Conservation (phyloP, 2,329 filamentous ascomycete species). For the Curvularia verruculosa region DNA sequence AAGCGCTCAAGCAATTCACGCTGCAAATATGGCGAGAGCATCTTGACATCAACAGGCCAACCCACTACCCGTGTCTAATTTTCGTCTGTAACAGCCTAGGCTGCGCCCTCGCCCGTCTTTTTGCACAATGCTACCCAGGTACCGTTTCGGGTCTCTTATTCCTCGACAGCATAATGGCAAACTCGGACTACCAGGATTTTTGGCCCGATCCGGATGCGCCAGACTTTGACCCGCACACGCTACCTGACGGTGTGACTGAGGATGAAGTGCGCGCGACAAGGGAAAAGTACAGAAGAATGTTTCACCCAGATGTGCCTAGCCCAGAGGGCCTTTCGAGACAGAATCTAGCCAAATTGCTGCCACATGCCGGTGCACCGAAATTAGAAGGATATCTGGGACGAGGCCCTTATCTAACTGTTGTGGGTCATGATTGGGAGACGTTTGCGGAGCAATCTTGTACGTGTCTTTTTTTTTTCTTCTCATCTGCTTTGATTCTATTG, state of each 20-base stretch:
- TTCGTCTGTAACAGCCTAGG: conserved; percentile 62
- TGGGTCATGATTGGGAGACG: conserved; percentile 60
- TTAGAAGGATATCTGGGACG: conserved; percentile 48
- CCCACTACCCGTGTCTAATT: conserved; percentile 45
- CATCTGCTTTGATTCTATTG: background rate
- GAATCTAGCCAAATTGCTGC: conserved; percentile 53
- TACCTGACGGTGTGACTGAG: conserved; percentile 51
- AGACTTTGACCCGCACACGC: conserved; percentile 50
- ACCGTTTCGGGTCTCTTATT: conserved; percentile 57
- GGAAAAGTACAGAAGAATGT: conserved; percentile 49
- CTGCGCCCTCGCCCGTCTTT: conserved; percentile 60
- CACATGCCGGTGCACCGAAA: conserved; percentile 51
- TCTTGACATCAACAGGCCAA: conserved; percentile 43
- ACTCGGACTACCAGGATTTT: conserved; percentile 61
- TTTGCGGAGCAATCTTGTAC: conserved; percentile 57
- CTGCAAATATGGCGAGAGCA: conserved; percentile 48
- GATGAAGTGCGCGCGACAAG: conserved; percentile 47
- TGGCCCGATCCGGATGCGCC: conserved; percentile 62
- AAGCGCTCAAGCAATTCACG: conserved; percentile 55
- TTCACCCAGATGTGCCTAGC: conserved; percentile 59
- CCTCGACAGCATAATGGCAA: conserved; percentile 64
- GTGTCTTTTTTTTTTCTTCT: conserved; percentile 8
- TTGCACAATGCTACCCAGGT: conserved; percentile 55
- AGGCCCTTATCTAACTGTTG: conserved; percentile 56
- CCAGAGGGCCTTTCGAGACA: conserved; percentile 58